A percentile compares a stretch with the other conserved stretches of the same genome.
Evolutionary conservation across 1,284 basidiomycete genomes (phyloP).

Genomic region (Rhodofomes roseus): DNA sequence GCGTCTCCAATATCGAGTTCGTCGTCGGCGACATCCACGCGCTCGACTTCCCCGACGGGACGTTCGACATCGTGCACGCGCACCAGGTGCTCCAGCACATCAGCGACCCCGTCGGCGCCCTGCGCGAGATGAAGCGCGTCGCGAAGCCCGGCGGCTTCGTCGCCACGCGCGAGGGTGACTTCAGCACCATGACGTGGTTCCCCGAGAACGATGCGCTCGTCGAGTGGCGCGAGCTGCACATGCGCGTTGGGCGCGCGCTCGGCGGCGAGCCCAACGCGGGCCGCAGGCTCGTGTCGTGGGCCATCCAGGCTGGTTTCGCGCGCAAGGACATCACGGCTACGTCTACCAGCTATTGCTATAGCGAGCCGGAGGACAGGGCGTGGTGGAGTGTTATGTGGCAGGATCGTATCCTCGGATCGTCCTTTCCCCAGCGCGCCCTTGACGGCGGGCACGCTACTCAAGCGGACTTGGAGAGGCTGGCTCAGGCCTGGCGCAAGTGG

Average conservation of each 20-base stretch:
- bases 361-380: constrained; percentile 29
- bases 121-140: constrained; percentile 42
- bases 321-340: constrained; percentile 22
- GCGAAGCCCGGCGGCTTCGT: constrained; percentile 39
- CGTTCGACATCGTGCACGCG: constrained; percentile 43
- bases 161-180: constrained; percentile 36
- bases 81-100: constrained; percentile 45
- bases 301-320: constrained; percentile 28
- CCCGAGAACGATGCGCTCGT: constrained; percentile 27
- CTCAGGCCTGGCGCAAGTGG: constrained; percentile 30
- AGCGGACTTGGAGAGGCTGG: constrained; percentile 23
- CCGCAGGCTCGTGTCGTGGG: constrained; percentile 27
- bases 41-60: constrained; percentile 32
- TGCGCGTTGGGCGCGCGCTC: constrained; percentile 22
- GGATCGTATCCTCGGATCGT: constrained; percentile 29
- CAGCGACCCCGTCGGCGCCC: constrained; percentile 32
- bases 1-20: constrained; percentile 32
- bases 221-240: constrained; percentile 24
- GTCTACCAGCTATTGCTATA: constrained; percentile 33
- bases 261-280: constrained; percentile 30
- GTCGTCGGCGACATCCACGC: constrained; percentile 28
- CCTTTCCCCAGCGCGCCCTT: constrained; percentile 26
- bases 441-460: constrained; percentile 24
- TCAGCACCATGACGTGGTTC: constrained; percentile 27
- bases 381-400: constrained; percentile 35